Base-by-base conservation (phyloP, 352 stramenopile species). In the Phytophthora ohioensis region DNA sequence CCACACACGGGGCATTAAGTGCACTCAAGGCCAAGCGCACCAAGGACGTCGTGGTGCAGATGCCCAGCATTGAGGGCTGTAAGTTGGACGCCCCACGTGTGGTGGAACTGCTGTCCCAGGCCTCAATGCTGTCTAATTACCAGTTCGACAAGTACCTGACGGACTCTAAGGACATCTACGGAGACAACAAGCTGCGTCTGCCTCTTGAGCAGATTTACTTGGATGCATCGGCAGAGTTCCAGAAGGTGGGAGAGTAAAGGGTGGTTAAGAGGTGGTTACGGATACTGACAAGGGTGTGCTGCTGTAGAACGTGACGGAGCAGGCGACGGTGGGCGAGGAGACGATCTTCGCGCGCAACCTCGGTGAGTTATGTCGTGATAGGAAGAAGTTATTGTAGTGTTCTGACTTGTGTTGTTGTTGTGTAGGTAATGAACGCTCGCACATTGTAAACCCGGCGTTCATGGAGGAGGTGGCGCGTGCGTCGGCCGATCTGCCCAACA, bases 301-400 rank as follows among this genome's bases (percentile, higher is more conserved):
- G 6, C 31, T 63, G 35, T 57, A 93, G 78, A 80, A 81, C 51
- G 71, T 93, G 54, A 57, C 76, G 1, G 87, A 94, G 70, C 87
- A 94, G 53, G 73, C 73, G 48, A 80, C 76, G 0, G 71, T 96
- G 12, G 87, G 79, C 5, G 85, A 96, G 53, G 88, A 96, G 71
- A 96, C 88, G 12, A 84, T 96, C 63, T 92, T 96, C 35, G 88
- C 88, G 36, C 85, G 88, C 15, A 96, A 96, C 66, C 81, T 96
- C 5, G 88, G 84, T 90, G 47, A 57, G 57, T 17, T 42, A 27
- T 27, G 12, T 30, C 34, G 4, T 1, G 30, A 46, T 63, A 35
- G 21, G 39, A 42, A 42, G 13, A 6, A 30, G 38, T 17, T 48
- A 13, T 36, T 5, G 12, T 15, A 39, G 5, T n/a, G n/a, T 30